Conservation (phyloP, 768 basidiomycete species). For the Hortiboletus flavorubellus region DNA sequence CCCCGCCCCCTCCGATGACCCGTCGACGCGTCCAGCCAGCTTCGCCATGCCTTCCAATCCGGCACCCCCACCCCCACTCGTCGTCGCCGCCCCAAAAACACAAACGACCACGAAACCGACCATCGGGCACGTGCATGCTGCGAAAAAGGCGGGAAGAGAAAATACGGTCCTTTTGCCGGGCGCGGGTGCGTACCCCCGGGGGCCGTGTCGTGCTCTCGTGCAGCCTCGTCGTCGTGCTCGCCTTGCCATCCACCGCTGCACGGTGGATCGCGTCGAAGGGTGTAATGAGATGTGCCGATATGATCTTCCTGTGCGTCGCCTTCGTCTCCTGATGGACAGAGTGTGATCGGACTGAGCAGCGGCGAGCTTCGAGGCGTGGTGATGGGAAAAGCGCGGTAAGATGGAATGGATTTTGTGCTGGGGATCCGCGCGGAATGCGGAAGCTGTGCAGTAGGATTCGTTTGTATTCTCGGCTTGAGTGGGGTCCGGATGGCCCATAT, state of each 20-base stretch:
- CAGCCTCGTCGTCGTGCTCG: conserved; percentile 10
- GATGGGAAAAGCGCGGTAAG: conserved; percentile 38
- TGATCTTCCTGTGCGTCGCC: conserved; percentile 39
- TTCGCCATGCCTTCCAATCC: conserved; percentile 21
- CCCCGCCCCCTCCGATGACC: conserved; percentile 25
- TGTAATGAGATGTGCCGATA: conserved; percentile 51
- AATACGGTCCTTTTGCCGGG: conserved; percentile 24
- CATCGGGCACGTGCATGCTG: conserved; percentile 22
- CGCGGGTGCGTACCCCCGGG: not conserved
- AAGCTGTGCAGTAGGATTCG: conserved; percentile 39
- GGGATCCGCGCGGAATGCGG: conserved; percentile 43
- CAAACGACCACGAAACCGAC: conserved; percentile 51
- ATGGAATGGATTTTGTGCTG: conserved; percentile 31
- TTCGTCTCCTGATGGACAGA: conserved; percentile 43
- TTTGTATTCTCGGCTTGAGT: conserved; percentile 31
- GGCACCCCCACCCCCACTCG: conserved; percentile 50
- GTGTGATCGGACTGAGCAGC: conserved; percentile 34
- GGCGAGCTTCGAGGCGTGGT: conserved; percentile 41
- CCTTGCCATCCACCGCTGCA: conserved; percentile 32
- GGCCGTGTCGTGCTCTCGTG: not conserved
- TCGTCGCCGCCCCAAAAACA: conserved; percentile 50
- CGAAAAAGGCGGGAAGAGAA: conserved; percentile 37
- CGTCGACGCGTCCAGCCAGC: conserved; percentile 9
- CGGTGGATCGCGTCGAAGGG: conserved; percentile 36
- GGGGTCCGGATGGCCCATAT: conserved; percentile 44